Evolutionary conservation across 257 asterid species (phyloP).

Genomic region (Rehmannia glutinosa): DNA sequence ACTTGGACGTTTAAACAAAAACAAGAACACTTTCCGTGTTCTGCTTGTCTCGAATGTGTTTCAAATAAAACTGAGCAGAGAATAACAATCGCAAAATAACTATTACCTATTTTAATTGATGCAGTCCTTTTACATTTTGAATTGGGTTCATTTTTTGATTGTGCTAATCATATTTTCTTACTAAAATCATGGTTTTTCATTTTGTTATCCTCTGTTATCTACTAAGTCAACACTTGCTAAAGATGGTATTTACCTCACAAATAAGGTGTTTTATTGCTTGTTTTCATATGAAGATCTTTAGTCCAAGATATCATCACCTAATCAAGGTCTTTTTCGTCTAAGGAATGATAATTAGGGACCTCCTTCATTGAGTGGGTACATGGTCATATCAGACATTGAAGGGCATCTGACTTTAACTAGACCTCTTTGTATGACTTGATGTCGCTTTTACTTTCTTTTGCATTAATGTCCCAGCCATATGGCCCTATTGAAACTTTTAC

Average conservation of each 20-base stretch:
- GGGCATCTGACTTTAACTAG: neutral
- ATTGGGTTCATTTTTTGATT: neutral
- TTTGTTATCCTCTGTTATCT: neutral
- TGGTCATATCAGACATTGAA: neutral
- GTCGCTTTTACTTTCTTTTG: constrained; percentile 17
- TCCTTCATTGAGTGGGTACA: neutral
- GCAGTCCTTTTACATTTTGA: neutral
- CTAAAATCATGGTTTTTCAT: neutral
- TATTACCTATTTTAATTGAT: neutral
- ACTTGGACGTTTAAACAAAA: neutral
- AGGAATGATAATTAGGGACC: neutral
- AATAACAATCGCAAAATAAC: no score
- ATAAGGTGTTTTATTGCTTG: neutral
- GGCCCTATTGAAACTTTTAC: no score
- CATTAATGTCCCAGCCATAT: neutral
- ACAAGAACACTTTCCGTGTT: constrained; percentile 1
- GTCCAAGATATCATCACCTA: neutral
- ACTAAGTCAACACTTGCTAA: neutral
- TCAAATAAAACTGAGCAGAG: no score
- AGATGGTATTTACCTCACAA: neutral
- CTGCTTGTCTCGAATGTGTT: neutral
- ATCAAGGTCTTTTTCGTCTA: neutral
- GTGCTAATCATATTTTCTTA: neutral
- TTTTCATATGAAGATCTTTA: neutral
- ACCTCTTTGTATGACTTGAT: neutral